Evolutionary conservation across 306 rosid species (phyloP).

Genomic region (Citrullus mucosospermus): DNA sequence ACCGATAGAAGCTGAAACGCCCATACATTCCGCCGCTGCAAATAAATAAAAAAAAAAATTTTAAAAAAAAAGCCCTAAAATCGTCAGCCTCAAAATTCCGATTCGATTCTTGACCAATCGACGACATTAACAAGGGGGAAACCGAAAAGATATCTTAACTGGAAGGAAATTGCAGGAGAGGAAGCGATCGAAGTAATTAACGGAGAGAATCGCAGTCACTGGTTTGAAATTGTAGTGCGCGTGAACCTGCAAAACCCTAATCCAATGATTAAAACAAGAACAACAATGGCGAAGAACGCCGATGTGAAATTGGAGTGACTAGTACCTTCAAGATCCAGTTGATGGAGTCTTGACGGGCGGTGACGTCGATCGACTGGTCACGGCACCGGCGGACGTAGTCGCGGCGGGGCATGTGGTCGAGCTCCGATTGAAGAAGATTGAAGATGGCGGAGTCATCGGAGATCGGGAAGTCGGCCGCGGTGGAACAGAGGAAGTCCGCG

Average conservation of each 20-base stretch:
- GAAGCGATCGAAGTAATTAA: slow-evolving; percentile 68
- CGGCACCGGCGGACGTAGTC: slow-evolving; percentile 32
- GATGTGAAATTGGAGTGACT: background rate
- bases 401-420: slow-evolving; percentile 16
- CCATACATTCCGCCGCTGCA: slow-evolving; percentile 35
- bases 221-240: slow-evolving; percentile 34
- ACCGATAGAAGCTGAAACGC: slow-evolving; percentile 58
- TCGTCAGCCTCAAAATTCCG: background rate
- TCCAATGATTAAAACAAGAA: background rate
- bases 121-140: background rate
- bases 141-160: slow-evolving; percentile 15
- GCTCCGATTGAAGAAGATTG: slow-evolving; percentile 7
- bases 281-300: background rate
- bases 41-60: too few relatives aligned
- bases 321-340: slow-evolving; percentile 64
- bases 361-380: slow-evolving; percentile 24
- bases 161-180: slow-evolving; percentile 41
- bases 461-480: background rate
- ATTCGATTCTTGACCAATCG: background rate
- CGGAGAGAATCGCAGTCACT: slow-evolving; percentile 56
- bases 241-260: slow-evolving; percentile 38
- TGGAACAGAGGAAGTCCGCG: background rate
- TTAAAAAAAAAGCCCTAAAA: background rate
- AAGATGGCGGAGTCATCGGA: slow-evolving; percentile 1
- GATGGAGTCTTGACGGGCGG: slow-evolving; percentile 47